phyloP scores from a whole-genome alignment of 257 asterid species.

The Paraleonurus japonicus region DNA sequence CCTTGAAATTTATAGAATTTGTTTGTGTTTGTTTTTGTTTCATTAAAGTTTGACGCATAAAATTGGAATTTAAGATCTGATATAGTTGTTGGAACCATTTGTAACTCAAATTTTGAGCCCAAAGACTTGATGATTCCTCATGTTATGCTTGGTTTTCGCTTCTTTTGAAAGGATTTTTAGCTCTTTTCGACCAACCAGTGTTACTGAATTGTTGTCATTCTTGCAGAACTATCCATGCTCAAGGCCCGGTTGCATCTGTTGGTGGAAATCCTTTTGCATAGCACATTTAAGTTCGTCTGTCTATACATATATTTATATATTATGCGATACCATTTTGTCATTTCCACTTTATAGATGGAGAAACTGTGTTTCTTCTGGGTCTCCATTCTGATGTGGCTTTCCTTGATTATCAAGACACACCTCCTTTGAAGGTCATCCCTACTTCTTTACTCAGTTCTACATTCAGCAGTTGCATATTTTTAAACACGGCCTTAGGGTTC shows the following conservation, averaged over 20 bases:
- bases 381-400: conserved; percentile 9
- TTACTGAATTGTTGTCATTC: conserved; percentile 21
- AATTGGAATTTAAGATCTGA: not conserved
- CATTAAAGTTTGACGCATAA: not conserved
- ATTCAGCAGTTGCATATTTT: not conserved
- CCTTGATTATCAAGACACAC: not conserved
- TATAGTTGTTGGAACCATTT: not conserved
- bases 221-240: conserved; percentile 62
- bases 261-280: conserved; percentile 84
- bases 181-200: not conserved
- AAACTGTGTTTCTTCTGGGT: conserved; percentile 13
- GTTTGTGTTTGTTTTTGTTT: not conserved
- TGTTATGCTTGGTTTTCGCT: not conserved
- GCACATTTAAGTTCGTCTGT: not conserved
- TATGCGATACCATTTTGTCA: not conserved
- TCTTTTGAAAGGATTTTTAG: not conserved
- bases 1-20: not conserved
- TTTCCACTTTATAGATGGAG: conserved; percentile 3
- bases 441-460: not conserved
- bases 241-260: conserved; percentile 63
- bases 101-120: not conserved
- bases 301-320: not conserved
- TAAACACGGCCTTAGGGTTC: not conserved
- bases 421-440: conserved; percentile 4
- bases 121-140: not conserved